Base-by-base conservation (phyloP, 345 rosid genomes). In the Corchorus capsularis region DNA sequence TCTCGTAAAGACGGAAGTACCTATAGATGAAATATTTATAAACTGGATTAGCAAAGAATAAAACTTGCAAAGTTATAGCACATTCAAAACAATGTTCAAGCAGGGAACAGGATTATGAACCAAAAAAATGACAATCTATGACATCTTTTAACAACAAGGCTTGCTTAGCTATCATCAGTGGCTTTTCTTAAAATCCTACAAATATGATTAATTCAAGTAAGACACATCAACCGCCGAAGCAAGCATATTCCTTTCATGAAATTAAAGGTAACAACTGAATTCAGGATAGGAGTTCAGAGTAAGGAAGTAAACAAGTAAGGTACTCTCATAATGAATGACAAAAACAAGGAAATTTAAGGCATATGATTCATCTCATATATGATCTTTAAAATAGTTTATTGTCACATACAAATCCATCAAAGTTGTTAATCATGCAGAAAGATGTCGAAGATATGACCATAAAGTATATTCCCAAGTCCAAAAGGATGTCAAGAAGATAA, bases 1-100 rank as follows among this genome's bases (percentile, higher is more conserved):
- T 78, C 83, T 69, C 69, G 73, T 17, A 89, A 64, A 46, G 87
- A 80, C 49, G 88, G 93, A 63, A 89, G 77, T 49, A 85, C 83
- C 79, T 76, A 35, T n/a, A 63, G 53, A 22, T 5, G 65, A 22
- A 22, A 72, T 22, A 57, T 56, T 71, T 14, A 54, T 37, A 6
- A 37, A 71, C n/a, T 55, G 19, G 2, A 6, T 35, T 39, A 56
- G 1, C 15, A 35, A 54, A 53, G 63, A 71, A 54, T 39, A 6
- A 71, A 68, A 56, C 22, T 1, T 7, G 37, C n/a, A 39, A 39
- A 64, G 16, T 39, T n/a, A 64, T 41, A 64, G 69, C 52, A n/a
- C 3, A 11, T 41, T 41, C 69, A 9, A 19, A 32, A 41, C 15
- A 41, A 64, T 11, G 34, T 11, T 64, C 32, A 64, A 64, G 47